Evolutionary conservation across 2,329 filamentous ascomycete species (phyloP), one percentile per base, ranked within the genome.

Genomic region (Pezizomycotina sp.): DNA sequence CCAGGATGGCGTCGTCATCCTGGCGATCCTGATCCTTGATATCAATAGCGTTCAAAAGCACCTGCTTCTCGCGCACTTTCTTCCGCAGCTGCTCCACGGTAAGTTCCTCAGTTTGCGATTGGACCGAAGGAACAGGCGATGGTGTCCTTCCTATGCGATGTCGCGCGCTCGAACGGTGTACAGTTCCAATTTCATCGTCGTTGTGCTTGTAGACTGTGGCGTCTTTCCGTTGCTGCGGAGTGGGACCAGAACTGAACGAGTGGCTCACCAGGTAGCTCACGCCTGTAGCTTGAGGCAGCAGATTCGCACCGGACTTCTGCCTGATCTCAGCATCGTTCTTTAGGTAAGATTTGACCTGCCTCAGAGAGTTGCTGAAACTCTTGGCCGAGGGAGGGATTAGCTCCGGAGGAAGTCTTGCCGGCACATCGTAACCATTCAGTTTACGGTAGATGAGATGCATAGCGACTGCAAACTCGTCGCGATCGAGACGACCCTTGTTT

Each of bases 361-460:
- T 86, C 45, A 98, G 84, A 4, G 89, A 92, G 52, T 84, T 80
- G 50, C 76, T 86, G 52, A 98, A 71, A 57, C 93, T 92, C 47
- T 86, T 73, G 7, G 86, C 92, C 1, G 89, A 95, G 2, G 89
- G 89, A 14, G 89, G 89, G 5, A 95, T 75, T 42, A 98, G 70
- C 62, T 98, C 89, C 1, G 89, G 73, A 6, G 89, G 89, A 7
- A 98, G 66, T 27, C 77, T 75, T 52, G 74, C 79, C 10, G 89
- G 89, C 20, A 95, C 67, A 1, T 86, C 84, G 53, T 95, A 95
- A 22, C 86, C 86, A 52, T 98, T 95, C 34, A 98, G 68, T 56
- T 91, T 92, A 51, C 89, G 71, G 61, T 98, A 98, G 52, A 98
- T 98, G 59, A 98, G 63, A 66, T 98, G 89, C 89, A 98, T 98